A percentile compares a stretch with the other conserved stretches of the same genome.
phyloP scores from a whole-genome alignment of 176 grass and related monocot species.

The Eragrostis nindensis region DNA sequence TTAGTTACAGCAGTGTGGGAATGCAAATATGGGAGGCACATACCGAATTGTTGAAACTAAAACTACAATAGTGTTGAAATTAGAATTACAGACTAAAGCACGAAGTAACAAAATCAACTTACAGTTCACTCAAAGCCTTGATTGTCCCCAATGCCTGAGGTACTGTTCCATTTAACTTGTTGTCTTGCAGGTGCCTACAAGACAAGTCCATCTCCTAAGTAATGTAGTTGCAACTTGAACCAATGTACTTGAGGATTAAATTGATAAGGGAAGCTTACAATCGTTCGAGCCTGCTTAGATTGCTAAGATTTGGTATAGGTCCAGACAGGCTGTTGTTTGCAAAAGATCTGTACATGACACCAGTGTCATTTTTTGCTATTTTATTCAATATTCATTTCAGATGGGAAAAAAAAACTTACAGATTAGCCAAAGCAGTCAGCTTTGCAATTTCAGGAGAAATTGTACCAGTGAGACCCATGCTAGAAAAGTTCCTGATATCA shows the following conservation, averaged over 20 bases:
- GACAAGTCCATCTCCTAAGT: conserved; percentile 29
- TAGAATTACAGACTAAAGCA: conserved; percentile 27
- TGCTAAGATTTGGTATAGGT: conserved; percentile 70
- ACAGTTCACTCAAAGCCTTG: conserved; percentile 63
- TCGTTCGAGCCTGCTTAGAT: conserved; percentile 57
- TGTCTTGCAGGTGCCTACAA: conserved; percentile 83
- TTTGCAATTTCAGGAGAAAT: conserved; percentile 66
- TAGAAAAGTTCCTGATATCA: conserved; percentile 76
- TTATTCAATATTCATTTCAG: conserved; percentile 19
- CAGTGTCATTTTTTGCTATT: conserved; percentile 41
- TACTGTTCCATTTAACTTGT: conserved; percentile 68
- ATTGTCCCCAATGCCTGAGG: conserved; percentile 59
- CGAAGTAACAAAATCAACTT: conserved; percentile 51
- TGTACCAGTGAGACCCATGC: conserved; percentile 71
- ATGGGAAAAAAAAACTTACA: conserved; percentile 57
- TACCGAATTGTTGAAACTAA: not conserved
- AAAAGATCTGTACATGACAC: conserved; percentile 66
- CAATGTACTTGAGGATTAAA: conserved; percentile 7
- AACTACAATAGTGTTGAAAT: not conserved
- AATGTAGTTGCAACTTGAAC: conserved; percentile 1
- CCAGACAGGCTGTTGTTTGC: conserved; percentile 74
- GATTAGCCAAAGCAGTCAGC: conserved; percentile 72
- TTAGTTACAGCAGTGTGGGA: not conserved
- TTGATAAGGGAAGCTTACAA: conserved; percentile 55
- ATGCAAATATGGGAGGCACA: conserved; percentile 7